Conservation (phyloP, 768 basidiomycete species). For the Neoboletus subvelutipes region DNA sequence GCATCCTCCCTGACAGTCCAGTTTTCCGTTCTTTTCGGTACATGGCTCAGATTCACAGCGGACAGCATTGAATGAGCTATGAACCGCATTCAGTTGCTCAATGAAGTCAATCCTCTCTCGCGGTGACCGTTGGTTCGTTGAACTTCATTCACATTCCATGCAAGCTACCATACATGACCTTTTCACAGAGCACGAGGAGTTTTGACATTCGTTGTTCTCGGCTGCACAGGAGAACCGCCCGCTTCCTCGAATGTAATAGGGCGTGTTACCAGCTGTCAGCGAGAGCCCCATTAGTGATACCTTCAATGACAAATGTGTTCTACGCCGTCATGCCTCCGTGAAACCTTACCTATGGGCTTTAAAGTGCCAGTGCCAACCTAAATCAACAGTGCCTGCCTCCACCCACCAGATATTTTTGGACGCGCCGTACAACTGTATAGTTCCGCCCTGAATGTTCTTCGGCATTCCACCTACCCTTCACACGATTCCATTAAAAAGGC, state of each 20-base stretch:
- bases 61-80: conserved; percentile 5
- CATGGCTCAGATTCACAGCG: conserved; percentile 2
- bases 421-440: background rate
- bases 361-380: background rate
- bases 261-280: background rate
- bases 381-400: background rate
- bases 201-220: background rate
- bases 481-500: conserved; percentile 1
- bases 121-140: background rate
- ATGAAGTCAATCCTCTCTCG: background rate
- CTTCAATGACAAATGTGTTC: background rate
- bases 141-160: background rate
- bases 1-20: conserved; percentile 7
- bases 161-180: background rate
- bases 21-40: conserved; percentile 9
- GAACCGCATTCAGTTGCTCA: background rate
- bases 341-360: background rate
- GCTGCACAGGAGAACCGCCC: background rate
- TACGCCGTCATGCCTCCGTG: background rate
- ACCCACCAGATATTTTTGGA: background rate
- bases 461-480: background rate
- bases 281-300: background rate
- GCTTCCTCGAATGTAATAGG: background rate
- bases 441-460: background rate
- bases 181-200: background rate